phyloP scores from a whole-genome alignment of 1,139 yeast species.

The Suhomyces guaymorum region DNA sequence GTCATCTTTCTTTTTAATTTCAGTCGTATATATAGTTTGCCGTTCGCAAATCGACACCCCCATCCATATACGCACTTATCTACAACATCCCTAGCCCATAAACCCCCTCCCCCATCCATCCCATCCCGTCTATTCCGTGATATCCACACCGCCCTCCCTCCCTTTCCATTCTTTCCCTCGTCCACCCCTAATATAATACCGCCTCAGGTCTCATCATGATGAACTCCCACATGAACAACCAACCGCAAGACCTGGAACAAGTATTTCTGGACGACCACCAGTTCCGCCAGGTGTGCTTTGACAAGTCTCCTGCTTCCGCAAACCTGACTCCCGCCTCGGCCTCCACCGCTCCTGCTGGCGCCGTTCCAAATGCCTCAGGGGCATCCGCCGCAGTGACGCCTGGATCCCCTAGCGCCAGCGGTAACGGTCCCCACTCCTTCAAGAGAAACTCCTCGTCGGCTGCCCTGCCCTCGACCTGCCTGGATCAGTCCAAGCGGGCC shows the following conservation, averaged over 20 bases:
- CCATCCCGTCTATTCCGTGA: no score
- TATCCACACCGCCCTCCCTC: slow-evolving; percentile 1
- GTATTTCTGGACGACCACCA: slow-evolving; percentile 33
- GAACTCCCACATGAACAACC: slow-evolving; percentile 32
- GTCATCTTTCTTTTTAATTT: slow-evolving; percentile 14
- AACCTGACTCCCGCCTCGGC: slow-evolving; percentile 18
- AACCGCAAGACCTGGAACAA: slow-evolving; percentile 34
- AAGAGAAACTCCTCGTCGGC: slow-evolving; percentile 20
- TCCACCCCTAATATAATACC: slow-evolving; percentile 7
- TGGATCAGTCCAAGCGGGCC: slow-evolving; percentile 25
- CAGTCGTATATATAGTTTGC: slow-evolving; percentile 12
- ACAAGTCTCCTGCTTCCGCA: slow-evolving; percentile 20
- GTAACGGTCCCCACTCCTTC: slow-evolving; percentile 13
- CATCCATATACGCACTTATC: background rate
- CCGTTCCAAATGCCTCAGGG: slow-evolving; percentile 12
- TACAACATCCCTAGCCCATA: background rate
- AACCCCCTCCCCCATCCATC: slow-evolving; percentile 4
- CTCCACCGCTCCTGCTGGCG: slow-evolving; percentile 8
- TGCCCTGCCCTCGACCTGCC: slow-evolving; percentile 15
- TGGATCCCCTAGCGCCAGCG: slow-evolving; percentile 16
- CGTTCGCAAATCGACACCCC: slow-evolving; percentile 5
- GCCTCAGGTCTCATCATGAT: slow-evolving; percentile 18
- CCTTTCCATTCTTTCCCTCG: slow-evolving; percentile 8
- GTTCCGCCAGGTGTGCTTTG: slow-evolving; percentile 39
- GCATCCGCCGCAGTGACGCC: slow-evolving; percentile 10